Base-by-base conservation (phyloP, 73 alveolate genomes). In the Breviolum minutum region DNA sequence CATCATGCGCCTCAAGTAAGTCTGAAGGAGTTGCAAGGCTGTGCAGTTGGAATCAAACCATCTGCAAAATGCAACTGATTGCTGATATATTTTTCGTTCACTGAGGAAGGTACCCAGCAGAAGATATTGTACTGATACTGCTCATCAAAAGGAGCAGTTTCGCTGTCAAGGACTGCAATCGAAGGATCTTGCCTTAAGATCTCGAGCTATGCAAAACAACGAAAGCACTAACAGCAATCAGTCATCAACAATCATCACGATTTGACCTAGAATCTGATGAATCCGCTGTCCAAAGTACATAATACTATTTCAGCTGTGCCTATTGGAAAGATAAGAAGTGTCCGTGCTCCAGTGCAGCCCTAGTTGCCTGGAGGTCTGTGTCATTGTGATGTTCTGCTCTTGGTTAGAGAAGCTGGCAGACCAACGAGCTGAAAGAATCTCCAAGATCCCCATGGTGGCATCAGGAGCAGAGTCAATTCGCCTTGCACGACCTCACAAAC, bases 381-480 rank as follows among this genome's bases (percentile, higher is more conserved):
- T 88, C 95, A 88, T 88, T 13, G 63, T 71, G 62, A 88, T 88
- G 85, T 29, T 68, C 84, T 40, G 83, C 26, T 87, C 95, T 29
- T 79, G 6, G 30, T 54, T 81, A 27, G 95, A 68, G 70, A 66
- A 88, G 54, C 85, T 32, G 5, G 85, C 85, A 26, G 61, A 69
- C 95, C 95, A 88, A 20, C 95, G 85, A 29, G 95, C 95, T 22
- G 85, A 83, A 10, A 88, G 85, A 68, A 88, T 68, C 22, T 88
- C 95, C 9, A 60, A 70, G 30, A 88, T 88, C 71, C 30, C 32
- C 95, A 88, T 88, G 17, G 60, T 10, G 27, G 83, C 30, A 6
- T 68, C 32, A 29, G 85, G 83, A 76, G 68, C 85, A 13, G 66
- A 24, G 63, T 88, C 95, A 14, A 69, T 76, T 2, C 95, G 95